These are phyloP conservation scores for Coniochaeta hoffmannii DNA, from an alignment of 2,329 filamentous ascomycete species.

Conservation along the genomic window DNA sequence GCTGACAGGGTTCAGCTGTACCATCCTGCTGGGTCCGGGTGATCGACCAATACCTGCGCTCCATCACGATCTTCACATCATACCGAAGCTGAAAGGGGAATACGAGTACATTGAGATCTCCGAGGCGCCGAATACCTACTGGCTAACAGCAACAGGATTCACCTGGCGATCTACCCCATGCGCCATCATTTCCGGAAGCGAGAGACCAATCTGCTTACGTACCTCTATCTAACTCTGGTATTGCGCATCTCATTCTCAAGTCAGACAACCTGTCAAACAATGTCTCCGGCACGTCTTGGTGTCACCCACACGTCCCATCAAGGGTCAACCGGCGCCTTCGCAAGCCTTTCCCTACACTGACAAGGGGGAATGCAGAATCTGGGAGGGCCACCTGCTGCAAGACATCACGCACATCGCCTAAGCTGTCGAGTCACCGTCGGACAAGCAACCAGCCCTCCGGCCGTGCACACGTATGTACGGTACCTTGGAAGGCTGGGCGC, in stretches of 20 bases:
- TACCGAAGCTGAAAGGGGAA: neutral
- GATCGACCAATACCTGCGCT: neutral
- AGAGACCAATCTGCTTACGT: neutral
- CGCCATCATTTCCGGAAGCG: no score
- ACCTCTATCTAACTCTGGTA: neutral
- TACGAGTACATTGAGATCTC: no score
- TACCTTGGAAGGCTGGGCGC: neutral
- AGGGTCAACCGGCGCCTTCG: neutral
- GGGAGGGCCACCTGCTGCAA: neutral
- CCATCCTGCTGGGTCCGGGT: neutral
- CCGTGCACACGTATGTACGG: neutral
- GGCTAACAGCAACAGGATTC: no score
- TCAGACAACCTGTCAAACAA: neutral
- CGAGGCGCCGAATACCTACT: no score
- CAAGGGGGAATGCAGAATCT: neutral
- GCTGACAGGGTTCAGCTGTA: slow-evolving; percentile 2
- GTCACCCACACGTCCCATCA: neutral
- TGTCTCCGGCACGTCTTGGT: neutral
- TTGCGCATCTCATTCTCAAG: neutral
- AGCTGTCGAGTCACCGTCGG: neutral
- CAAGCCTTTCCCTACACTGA: neutral
- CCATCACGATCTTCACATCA: neutral
- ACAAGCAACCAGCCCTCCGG: neutral
- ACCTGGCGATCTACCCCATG: neutral
- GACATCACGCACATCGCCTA: neutral